These are phyloP conservation scores for Coemansia sp. DNA, from an alignment of 192 early-diverging fungal species.

Conservation along the genomic window DNA sequence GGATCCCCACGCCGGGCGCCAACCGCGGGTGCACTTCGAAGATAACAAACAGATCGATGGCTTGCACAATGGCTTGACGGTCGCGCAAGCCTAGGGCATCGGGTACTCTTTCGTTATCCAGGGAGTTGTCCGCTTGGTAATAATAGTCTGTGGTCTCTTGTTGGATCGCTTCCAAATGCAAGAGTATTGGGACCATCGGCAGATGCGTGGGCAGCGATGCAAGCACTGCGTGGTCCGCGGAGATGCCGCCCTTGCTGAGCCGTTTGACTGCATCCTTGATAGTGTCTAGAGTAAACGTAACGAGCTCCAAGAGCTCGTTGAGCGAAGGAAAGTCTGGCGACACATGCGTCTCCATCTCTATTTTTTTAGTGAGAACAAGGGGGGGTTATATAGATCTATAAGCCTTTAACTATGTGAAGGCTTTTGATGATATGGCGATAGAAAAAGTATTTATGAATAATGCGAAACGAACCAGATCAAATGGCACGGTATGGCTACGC, in stretches of 20 bases:
- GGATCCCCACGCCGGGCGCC: conserved; percentile 65
- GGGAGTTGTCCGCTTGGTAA: background rate
- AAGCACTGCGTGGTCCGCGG: conserved; percentile 20
- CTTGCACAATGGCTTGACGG: conserved; percentile 34
- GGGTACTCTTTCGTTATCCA: background rate
- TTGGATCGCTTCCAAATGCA: conserved; percentile 19
- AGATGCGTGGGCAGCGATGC: conserved; percentile 6
- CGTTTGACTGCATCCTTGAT: conserved; percentile 22
- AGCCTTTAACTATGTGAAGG: too few species aligned
- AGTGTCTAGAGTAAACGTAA: conserved; percentile 5
- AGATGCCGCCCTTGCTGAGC: conserved; percentile 44
- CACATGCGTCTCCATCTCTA: background rate
- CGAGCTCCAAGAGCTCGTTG: conserved; percentile 7
- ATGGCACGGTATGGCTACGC: too few species aligned
- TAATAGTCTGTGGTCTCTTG: conserved; percentile 10
- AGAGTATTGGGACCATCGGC: conserved; percentile 15
- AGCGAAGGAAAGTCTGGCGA: conserved; percentile 33
- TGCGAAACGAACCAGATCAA: too few species aligned
- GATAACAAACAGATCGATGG: conserved; percentile 33
- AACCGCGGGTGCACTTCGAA: conserved; percentile 64
- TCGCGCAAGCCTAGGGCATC: conserved; percentile 44
- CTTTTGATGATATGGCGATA: too few species aligned
- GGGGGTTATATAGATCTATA: too few species aligned
- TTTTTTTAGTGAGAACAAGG: too few species aligned
- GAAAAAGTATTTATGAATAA: too few species aligned